Conservation (phyloP, 2,329 filamentous ascomycete species). For the Akanthomyces dipterigenus region DNA sequence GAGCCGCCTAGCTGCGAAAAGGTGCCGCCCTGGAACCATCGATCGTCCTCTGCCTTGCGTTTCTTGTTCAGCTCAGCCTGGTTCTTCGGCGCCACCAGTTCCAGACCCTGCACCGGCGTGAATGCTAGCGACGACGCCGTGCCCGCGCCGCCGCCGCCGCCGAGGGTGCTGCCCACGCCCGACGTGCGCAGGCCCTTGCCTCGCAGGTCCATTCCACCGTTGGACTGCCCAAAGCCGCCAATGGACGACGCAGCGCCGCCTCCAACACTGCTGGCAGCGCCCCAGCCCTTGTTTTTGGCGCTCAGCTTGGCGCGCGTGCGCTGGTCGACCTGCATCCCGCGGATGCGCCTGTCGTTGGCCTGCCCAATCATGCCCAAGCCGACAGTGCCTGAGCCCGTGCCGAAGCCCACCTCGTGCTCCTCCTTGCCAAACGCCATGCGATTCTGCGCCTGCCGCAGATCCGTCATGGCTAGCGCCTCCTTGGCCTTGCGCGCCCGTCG, state of each 20-base stretch:
- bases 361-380: constrained; percentile 95
- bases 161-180: constrained; percentile 69
- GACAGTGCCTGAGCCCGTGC: constrained; percentile 73
- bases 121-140: constrained; percentile 87
- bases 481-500: constrained; percentile 88
- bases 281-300: constrained; percentile 96
- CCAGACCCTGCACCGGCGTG: constrained; percentile 87
- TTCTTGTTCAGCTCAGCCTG: constrained; percentile 84
- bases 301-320: constrained; percentile 88
- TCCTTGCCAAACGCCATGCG: constrained; percentile 93
- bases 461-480: constrained; percentile 94
- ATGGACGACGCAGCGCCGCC: constrained; percentile 75
- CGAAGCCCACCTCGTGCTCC: constrained; percentile 88
- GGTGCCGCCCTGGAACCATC: constrained; percentile 95
- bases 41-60: constrained; percentile 86
- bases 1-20: constrained; percentile 70
- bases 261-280: constrained; percentile 57
- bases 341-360: constrained; percentile 79
- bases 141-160: constrained; percentile 44
- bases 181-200: constrained; percentile 73
- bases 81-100: constrained; percentile 89
- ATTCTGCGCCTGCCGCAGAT: constrained; percentile 92
- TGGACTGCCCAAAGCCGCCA: constrained; percentile 64
- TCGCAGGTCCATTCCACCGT: constrained; percentile 58
- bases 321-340: constrained; percentile 83